Evolutionary conservation across 2,329 filamentous ascomycete genomes (phyloP), one percentile per base, ranked within the genome.

Genomic region (Plectosphaerella cucumerina): DNA sequence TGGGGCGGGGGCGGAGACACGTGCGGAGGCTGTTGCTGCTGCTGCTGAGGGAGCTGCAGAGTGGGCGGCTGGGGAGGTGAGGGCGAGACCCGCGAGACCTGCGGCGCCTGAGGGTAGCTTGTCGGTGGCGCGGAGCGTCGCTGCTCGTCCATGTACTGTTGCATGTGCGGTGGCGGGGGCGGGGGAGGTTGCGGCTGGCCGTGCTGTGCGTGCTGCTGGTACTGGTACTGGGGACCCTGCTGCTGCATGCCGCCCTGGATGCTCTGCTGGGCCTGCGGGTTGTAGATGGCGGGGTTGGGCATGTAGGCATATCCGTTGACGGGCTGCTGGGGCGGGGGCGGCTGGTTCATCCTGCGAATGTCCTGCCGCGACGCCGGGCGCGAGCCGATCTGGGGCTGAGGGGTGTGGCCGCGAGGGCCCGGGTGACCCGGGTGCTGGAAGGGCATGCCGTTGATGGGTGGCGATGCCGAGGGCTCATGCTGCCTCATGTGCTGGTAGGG

Each of bases 211-310:
- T 60, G 62, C 37, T 64, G 59, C 15, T 61, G 62, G 15, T 62
- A 63, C 4, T 67, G 57, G 46, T 67, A 73, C 47, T 68, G 71
- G 12, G 67, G 62, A n/a, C 67, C 68, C 54, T 60, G 68, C 47
- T 64, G 67, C 33, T 66, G 65, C 53, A 72, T 61, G 43, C 60
- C 62, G 49, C 63, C 63, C 44, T 66, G 72, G 60, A 75, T 71
- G 41, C 67, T 69, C 33, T 72, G 61, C 51, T 72, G 64, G 49
- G 70, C 71, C 53, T 77, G 87, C 10, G 83, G 84, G 61, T 90
- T 90, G 70, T 96, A 96, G 59, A 96, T 90, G 33, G 88, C 83
- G 37, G 89, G 89, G 56, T 94, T 91, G 3, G 89, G 85, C 76
- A 95, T 90, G 65, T 91, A 97, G 4, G 87, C 81, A 67, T 89